Base-by-base conservation (phyloP, 1,284 basidiomycete species). In the Trametes versicolor region DNA sequence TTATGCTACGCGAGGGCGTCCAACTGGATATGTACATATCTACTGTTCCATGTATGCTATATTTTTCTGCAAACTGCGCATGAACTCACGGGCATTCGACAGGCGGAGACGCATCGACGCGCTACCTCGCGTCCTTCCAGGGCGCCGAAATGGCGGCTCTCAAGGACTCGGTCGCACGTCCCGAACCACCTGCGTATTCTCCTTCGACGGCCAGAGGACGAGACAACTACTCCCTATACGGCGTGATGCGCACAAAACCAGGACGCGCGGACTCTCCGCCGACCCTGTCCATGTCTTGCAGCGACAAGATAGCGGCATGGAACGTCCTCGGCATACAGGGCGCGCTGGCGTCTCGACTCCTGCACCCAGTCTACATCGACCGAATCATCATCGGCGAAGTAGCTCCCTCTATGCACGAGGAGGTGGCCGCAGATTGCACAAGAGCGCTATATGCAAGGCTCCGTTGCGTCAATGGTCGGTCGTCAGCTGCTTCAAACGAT, bases 241-340 rank as follows among this genome's bases (percentile, higher is more conserved):
- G 93, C 8, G 89, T 92, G 15, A 78, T 97, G 47, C 89, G 96
- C 32, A 97, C 96, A 1, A 98, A 97, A 75, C 96, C 96, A 1
- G 95, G 93, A 10, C 87, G 96, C 59, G 89, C 92, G 0, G 96
- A 97, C 74, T 91, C 93, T 0, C 89, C 89, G 0, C 87, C 90
- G 0, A 94, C 95, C 1, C 77, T 85, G 1, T 94, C 86, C 69
- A 93, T 97, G 87, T 93, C 93, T 0, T 97, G 96, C 77, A 94
- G 92, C 69, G 96, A 98, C 78, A 98, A 98, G 78, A 90, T 98
- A 49, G 93, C 94, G 0, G 78, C 83, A 1, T 98, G 94, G 94
- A 86, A 82, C 66, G 86, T 91, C 0, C 78, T 95, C 1, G 96
- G 96, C 0, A 80, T 96, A n/a, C 95, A 96, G 74, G 96, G 96